phyloP scores from a whole-genome alignment of 2,329 filamentous ascomycete genomes.

The Fusarium graminum region DNA sequence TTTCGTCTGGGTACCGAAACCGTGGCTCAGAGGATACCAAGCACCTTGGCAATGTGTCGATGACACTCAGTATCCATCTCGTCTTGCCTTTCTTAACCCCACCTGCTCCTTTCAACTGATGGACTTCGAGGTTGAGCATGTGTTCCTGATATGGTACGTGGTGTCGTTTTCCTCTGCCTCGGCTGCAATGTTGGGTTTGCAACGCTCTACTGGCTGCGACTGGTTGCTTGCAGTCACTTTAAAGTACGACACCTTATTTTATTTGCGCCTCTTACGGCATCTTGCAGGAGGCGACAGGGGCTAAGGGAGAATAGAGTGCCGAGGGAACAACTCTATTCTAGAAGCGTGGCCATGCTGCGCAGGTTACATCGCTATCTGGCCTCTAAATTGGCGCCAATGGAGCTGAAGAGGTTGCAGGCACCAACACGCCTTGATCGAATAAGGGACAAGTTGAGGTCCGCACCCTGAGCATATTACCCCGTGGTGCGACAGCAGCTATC shows the following conservation, averaged over 20 bases:
- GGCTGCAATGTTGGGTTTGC: conserved; percentile 7
- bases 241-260: conserved; percentile 5
- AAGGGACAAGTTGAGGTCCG: conserved; percentile 19
- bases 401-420: conserved; percentile 29
- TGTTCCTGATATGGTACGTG: conserved; percentile 8
- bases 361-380: conserved; percentile 14
- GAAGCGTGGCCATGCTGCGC: conserved; percentile 31
- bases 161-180: conserved; percentile 18
- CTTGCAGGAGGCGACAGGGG: conserved; percentile 28
- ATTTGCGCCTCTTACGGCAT: conserved; percentile 27
- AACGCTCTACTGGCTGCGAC: conserved; percentile 13
- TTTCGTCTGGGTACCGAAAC: conserved; percentile 21
- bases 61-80: conserved; percentile 20
- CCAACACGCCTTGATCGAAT: conserved; percentile 28
- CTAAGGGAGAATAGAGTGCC: conserved; percentile 19
- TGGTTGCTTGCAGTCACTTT: conserved; percentile 18
- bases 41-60: conserved; percentile 23
- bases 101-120: conserved; percentile 11
- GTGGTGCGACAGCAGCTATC: conserved; percentile 41
- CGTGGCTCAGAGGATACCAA: conserved; percentile 21
- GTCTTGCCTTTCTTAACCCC: conserved; percentile 17
- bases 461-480: conserved; percentile 18
- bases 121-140: not conserved
- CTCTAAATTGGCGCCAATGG: conserved; percentile 14
- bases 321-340: conserved; percentile 43